Evolutionary conservation across 192 early-diverging fungal species (phyloP), one percentile per base, ranked within the genome.

Genomic region (Dissophora globulifera): DNA sequence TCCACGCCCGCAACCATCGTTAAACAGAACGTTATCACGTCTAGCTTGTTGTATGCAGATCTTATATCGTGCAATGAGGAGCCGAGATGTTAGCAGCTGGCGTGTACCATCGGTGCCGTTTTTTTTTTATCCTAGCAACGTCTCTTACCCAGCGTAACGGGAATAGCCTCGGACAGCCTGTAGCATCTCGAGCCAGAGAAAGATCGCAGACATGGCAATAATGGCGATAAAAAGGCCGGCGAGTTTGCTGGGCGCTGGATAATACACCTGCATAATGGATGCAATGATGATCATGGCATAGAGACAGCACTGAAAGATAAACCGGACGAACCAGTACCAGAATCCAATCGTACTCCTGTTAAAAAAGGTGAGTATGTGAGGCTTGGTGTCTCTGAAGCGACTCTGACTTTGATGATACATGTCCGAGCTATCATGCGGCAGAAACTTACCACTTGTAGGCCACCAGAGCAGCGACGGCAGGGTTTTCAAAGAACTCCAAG

Each of bases 341-440:
- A 41, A 63, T 9, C 61, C 69, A 9, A 74, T 58, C 5, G 61
- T 74, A n/a, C n/a, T n/a, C n/a, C n/a, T n/a, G n/a, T n/a, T n/a
- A n/a, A n/a, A n/a, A n/a, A n/a, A n/a, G n/a, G n/a, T n/a, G n/a
- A n/a, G n/a, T n/a, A n/a, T n/a, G n/a, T n/a, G n/a, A n/a, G n/a
- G n/a, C n/a, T n/a, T n/a, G n/a, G n/a, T n/a, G n/a, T n/a, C n/a
- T n/a, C n/a, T n/a, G n/a, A n/a, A n/a, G n/a, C n/a, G n/a, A n/a
- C n/a, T n/a, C n/a, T n/a, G n/a, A n/a, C n/a, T n/a, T n/a, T n/a
- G n/a, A n/a, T n/a, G n/a, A n/a, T n/a, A n/a, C n/a, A n/a, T n/a
- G n/a, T n/a, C n/a, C n/a, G n/a, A n/a, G n/a, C n/a, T n/a, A n/a
- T n/a, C n/a, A n/a, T n/a, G n/a, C n/a, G n/a, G 35, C 35, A 13